A percentile compares a stretch with the other conserved stretches of the same genome.
phyloP scores from a whole-genome alignment of 2,329 filamentous ascomycete genomes.

The Diaporthe velutina region DNA sequence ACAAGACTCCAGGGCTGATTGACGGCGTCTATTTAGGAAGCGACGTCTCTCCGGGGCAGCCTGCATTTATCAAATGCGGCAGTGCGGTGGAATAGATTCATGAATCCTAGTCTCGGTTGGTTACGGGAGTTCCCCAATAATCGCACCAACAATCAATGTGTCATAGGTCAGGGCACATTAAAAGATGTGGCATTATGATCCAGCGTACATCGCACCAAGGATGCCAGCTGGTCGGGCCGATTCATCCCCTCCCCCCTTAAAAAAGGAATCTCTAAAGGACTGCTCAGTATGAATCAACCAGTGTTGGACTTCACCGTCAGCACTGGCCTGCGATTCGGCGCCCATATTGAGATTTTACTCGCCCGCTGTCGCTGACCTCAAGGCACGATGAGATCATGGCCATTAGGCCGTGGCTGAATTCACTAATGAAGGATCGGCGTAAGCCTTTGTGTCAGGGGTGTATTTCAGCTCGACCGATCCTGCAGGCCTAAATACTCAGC shows the following conservation, averaged over 20 bases:
- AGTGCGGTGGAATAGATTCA: not conserved
- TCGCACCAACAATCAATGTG: not conserved
- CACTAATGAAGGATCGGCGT: not conserved
- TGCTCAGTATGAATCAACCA: not conserved
- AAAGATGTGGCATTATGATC: not conserved
- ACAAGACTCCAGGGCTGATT: not conserved
- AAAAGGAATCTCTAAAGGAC: not conserved
- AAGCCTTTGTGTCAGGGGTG: not conserved
- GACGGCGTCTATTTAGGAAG: not conserved
- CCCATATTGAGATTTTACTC: not conserved
- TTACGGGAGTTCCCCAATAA: not conserved
- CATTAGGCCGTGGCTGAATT: not conserved
- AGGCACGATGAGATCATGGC: not conserved
- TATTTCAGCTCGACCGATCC: conserved; percentile 2
- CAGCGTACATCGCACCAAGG: not conserved
- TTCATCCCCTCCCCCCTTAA: too few species aligned
- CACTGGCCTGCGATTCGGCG: not conserved
- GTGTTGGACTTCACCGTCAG: not conserved
- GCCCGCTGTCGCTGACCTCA: not conserved
- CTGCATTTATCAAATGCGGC: not conserved
- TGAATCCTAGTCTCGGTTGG: not conserved
- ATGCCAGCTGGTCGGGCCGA: not conserved
- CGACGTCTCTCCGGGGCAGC: not conserved
- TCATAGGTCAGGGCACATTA: not conserved
- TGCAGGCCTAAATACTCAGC: not conserved